A percentile compares a stretch with the other conserved stretches of the same genome.
phyloP scores from a whole-genome alignment of 139 green algal genomes.

The Klebsormidium nitens region DNA sequence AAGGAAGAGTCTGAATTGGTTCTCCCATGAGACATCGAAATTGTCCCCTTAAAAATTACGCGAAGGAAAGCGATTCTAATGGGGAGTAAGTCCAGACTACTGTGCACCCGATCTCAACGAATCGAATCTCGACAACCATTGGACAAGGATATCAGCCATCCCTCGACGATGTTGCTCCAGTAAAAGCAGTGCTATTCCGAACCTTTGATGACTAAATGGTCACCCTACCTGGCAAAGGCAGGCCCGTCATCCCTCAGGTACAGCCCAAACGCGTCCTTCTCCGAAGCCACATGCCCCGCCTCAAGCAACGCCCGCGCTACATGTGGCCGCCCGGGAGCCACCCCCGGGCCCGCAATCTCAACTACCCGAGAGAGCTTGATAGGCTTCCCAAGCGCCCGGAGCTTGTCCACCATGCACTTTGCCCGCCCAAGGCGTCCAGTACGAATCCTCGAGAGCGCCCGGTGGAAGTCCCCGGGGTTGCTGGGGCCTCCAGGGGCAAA shows the following conservation, averaged over 20 bases:
- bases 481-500: constrained; percentile 8
- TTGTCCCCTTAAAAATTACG: not conserved
- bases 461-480: constrained; percentile 1
- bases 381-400: constrained; percentile 14
- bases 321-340: constrained; percentile 24
- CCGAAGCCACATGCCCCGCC: constrained; percentile 5
- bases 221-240: constrained; percentile 22
- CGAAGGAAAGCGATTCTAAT: not conserved
- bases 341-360: constrained; percentile 12
- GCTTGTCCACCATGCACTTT: constrained; percentile 22
- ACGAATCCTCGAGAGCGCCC: constrained; percentile 14
- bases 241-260: constrained; percentile 29
- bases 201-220: not conserved
- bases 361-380: constrained; percentile 11
- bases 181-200: no score
- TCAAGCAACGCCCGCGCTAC: constrained; percentile 25
- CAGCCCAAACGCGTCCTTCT: constrained; percentile 29
- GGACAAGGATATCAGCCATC: no score
- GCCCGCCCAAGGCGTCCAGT: constrained; percentile 12
- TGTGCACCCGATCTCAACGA: no score
- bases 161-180: no score
- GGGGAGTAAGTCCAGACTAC: not conserved
- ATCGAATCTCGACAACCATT: no score
- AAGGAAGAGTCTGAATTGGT: no score
- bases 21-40: no score